These are phyloP conservation scores for Dissophora globulifera DNA, from an alignment of 192 early-diverging fungal species.

Conservation along the genomic window DNA sequence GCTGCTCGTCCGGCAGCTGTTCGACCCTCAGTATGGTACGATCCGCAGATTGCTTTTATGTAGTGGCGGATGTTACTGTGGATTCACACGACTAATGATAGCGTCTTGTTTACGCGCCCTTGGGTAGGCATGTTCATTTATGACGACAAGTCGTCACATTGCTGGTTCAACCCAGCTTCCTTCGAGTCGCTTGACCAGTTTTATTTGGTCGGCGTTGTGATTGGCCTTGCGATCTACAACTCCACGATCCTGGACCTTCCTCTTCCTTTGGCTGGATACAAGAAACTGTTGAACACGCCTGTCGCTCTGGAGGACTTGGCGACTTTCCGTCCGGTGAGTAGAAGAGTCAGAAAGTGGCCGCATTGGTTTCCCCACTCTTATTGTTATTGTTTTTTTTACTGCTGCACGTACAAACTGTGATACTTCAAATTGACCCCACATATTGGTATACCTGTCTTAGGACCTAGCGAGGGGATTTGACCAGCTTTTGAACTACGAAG, in stretches of 20 bases:
- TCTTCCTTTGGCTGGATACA: conserved; percentile 83
- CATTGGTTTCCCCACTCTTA: not conserved
- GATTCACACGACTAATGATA: too few relatives aligned
- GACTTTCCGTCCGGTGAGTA: conserved; percentile 71
- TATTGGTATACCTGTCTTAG: conserved; percentile 24
- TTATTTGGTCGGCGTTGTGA: conserved; percentile 89
- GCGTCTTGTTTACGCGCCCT: too few relatives aligned
- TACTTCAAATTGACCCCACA: too few relatives aligned
- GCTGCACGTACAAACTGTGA: too few relatives aligned
- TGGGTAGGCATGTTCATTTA: conserved; percentile 71
- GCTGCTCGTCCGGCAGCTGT: conserved; percentile 88
- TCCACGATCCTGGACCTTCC: conserved; percentile 92
- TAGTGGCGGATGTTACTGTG: too few relatives aligned
- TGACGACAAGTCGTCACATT: conserved; percentile 71
- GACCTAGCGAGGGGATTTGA: conserved; percentile 83
- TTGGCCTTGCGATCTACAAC: conserved; percentile 95
- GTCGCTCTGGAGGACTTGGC: conserved; percentile 83
- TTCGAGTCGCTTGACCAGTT: conserved; percentile 86
- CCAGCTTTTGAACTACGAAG: conserved; percentile 82
- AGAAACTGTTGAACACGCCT: conserved; percentile 84
- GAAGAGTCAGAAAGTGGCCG: not conserved
- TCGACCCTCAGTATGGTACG: conserved; percentile 89
- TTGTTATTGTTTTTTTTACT: too few relatives aligned
- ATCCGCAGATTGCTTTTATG: not conserved
- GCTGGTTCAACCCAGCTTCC: conserved; percentile 83